Base-by-base conservation (phyloP, 441 rosid species). In the Syzygium syzygioides region DNA sequence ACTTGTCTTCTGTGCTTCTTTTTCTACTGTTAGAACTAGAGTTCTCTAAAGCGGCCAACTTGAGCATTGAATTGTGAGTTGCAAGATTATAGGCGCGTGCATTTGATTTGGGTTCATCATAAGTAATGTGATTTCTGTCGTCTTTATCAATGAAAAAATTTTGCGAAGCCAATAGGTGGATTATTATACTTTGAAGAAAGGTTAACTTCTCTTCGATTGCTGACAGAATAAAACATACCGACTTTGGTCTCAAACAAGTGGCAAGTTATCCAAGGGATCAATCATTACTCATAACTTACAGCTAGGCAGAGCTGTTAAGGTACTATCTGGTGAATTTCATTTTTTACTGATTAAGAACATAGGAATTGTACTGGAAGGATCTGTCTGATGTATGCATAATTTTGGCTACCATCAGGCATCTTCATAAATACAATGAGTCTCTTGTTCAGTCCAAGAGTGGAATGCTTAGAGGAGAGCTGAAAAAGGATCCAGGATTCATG, bases 401-500 rank as follows among this genome's bases (percentile, higher is more conserved):
- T 17, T 66, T 66, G 76, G 34, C 76, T 66, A 8, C 25, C 12
- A 66, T 32, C 76, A 66, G 76, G 53, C n/a, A 6, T 41, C 18
- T 41, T 76, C 52, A 41, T 41, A 76, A 41, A 76, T 76, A 23
- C 83, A 28, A 95, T 92, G 95, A 93, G 93, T 86, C 91, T 93
- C 87, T 86, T 92, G 84, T 92, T 93, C 80, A 89, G 93, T 64
- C 64, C 91, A 23, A 90, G 68, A 89, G 90, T 90, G 91, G 92
- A 89, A 56, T 88, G 86, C 88, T 90, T 91, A 86, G 93, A 93
- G 48, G 87, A 71, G 93, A 92, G 37, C 59, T 91, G 86, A 92
- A 91, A 62, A 92, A 89, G 92, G 89, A 87, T 15, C 94, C 88
- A 86, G 93, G 89, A 48, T 89, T 90, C 84, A 89, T 89, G 93